phyloP scores from a whole-genome alignment of 352 stramenopile species.

The Phytophthora fragariae region DNA sequence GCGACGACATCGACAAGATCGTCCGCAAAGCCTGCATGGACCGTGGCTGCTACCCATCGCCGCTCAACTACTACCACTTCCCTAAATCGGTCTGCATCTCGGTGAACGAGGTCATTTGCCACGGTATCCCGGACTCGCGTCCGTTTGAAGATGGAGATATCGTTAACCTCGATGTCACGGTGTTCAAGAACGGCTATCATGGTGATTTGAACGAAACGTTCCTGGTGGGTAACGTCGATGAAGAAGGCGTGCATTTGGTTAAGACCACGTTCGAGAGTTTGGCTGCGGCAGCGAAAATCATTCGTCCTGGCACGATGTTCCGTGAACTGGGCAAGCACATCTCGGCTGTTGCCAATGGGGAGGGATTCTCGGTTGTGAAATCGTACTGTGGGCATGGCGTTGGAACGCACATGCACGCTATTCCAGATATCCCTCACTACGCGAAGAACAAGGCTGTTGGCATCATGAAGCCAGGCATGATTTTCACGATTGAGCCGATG shows the following conservation, averaged over 20 bases:
- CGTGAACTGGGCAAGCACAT: slow-evolving; percentile 96
- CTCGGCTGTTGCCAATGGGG: slow-evolving; percentile 78
- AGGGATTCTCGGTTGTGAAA: slow-evolving; percentile 95
- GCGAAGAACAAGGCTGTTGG: slow-evolving; percentile 97
- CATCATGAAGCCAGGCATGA: slow-evolving; percentile 97
- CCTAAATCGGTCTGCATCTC: slow-evolving; percentile 92
- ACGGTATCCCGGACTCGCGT: slow-evolving; percentile 97
- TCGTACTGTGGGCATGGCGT: slow-evolving; percentile 99
- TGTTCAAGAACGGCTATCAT: slow-evolving; percentile 97
- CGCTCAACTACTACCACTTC: slow-evolving; percentile 98
- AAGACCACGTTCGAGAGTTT: slow-evolving; percentile 96
- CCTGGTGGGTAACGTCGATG: slow-evolving; percentile 95
- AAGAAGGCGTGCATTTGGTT: slow-evolving; percentile 92
- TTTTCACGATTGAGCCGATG: slow-evolving; percentile 99
- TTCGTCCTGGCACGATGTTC: slow-evolving; percentile 96
- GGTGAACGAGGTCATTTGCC: slow-evolving; percentile 97
- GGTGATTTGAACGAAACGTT: slow-evolving; percentile 99
- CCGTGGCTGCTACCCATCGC: slow-evolving; percentile 94
- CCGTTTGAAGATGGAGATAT: slow-evolving; percentile 96
- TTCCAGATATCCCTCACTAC: slow-evolving; percentile 98
- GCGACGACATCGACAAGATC: slow-evolving; percentile 97
- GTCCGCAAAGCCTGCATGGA: slow-evolving; percentile 94
- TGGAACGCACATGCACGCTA: slow-evolving; percentile 96
- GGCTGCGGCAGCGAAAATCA: slow-evolving; percentile 77
- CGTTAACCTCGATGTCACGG: slow-evolving; percentile 98